These are phyloP conservation scores for Agaricus blazei DNA, from an alignment of 768 basidiomycete genomes.

Conservation along the genomic window DNA sequence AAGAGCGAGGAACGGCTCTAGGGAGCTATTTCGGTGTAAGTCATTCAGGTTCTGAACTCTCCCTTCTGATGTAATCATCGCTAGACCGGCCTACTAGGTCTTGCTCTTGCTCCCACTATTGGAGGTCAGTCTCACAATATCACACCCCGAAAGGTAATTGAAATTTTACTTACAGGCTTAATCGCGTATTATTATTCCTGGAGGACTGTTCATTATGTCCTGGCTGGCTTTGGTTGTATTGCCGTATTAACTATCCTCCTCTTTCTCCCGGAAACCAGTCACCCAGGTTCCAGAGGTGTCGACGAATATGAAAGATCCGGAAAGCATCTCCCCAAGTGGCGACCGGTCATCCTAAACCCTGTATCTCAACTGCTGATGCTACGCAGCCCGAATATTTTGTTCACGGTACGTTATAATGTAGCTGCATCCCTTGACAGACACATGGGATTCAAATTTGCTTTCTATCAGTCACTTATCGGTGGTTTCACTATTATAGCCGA, in stretches of 20 bases:
- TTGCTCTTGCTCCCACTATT: constrained; percentile 42
- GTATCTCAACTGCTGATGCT: constrained; percentile 27
- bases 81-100: neutral
- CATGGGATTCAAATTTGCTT: too few species aligned
- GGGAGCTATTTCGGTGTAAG: constrained; percentile 48
- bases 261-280: constrained; percentile 61
- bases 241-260: constrained; percentile 35
- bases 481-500: too few species aligned
- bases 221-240: constrained; percentile 29
- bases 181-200: constrained; percentile 36
- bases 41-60: neutral
- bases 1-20: constrained; percentile 51
- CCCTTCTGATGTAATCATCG: neutral
- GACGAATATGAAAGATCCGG: constrained; percentile 32
- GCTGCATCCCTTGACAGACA: neutral
- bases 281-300: constrained; percentile 51
- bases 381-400: constrained; percentile 48
- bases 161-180: neutral
- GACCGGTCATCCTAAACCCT: constrained; percentile 12
- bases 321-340: neutral
- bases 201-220: constrained; percentile 43
- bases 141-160: neutral
- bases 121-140: constrained; percentile 34
- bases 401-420: constrained; percentile 33
- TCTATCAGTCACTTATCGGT: too few species aligned